Evolutionary conservation across 352 stramenopile species (phyloP), one percentile per base, ranked within the genome.

Genomic region (Phytophthora cajani): DNA sequence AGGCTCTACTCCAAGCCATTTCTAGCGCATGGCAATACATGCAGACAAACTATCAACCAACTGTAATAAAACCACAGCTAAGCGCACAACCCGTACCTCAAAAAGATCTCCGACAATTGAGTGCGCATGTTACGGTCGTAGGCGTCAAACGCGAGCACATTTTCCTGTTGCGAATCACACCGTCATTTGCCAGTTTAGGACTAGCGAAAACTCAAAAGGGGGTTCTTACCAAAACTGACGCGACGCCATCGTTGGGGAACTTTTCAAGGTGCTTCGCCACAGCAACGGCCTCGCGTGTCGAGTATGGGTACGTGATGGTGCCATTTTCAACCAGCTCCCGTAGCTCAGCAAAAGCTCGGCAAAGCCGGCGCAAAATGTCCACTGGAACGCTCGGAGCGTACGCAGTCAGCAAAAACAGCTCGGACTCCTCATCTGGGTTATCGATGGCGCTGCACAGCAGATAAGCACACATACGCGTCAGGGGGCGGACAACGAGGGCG

Each of bases 141-240:
- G 2, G 79, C 81, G 44, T 99, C 97, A 71, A 99, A 99, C 12
- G 93, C 94, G 23, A 99, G 76, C 16, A 99, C 92, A 70, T 99
- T 99, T 68, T 97, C 84, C 71, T 99, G 66, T 58, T 78, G 47
- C 21, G 46, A 64, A 36, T 6, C 33, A 42, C 36, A 51, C 30
- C 12, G 19, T 36, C 9, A 38, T 8, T 3, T 23, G 16, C 55
- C n/a, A 64, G 58, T 17, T 19, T 14, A 27, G 33, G 19, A 36
- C 9, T 9, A 21, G 49, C 7, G 5, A 17, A 53, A n/a, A 9
- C 6, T 16, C 49, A 55, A 33, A 14, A 36, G 3, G 25, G 3
- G 1, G 23, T 8, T 32, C 79, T 57, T 74, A 92, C 85, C 64
- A 92, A 55, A 10, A 93, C 93, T 3, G 78, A 82, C 6, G 83